phyloP scores from a whole-genome alignment of 2,329 filamentous ascomycete species.

The Aureobasidium sp. region DNA sequence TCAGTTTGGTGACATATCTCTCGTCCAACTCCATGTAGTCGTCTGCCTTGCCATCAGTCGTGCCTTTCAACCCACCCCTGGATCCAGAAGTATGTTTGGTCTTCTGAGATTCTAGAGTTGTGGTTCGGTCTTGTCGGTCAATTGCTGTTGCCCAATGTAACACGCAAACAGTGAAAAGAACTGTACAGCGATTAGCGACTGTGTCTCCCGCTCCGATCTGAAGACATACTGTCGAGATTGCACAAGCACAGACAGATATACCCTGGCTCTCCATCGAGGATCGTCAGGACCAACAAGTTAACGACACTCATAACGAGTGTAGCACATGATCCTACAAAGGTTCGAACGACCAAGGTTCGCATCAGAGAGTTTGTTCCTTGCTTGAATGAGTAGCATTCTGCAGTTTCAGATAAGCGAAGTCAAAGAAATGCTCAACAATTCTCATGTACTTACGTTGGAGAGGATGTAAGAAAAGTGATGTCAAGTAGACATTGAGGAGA shows the following conservation, averaged over 20 bases:
- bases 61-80: neutral
- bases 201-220: neutral
- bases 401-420: neutral
- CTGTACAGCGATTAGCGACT: neutral
- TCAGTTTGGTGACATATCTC: neutral
- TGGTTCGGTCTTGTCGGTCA: constrained; percentile 19
- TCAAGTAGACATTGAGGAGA: constrained; percentile 42
- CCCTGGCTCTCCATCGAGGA: constrained; percentile 51
- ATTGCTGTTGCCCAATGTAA: constrained; percentile 50
- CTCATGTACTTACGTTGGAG: neutral
- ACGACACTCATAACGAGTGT: constrained; percentile 51
- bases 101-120: neutral
- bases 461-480: constrained; percentile 3
- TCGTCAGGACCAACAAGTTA: constrained; percentile 51
- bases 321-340: constrained; percentile 49
- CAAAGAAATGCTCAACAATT: too few relatives aligned
- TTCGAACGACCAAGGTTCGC: constrained; percentile 46
- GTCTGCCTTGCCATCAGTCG: neutral
- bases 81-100: neutral
- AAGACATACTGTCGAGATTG: constrained; percentile 49
- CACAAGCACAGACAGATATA: constrained; percentile 60
- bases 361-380: constrained; percentile 38
- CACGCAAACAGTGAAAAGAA: constrained; percentile 52
- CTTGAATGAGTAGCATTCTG: constrained; percentile 49
- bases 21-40: neutral